Percentiles rank a stretch among this genome's conserved stretches.
phyloP scores from a whole-genome alignment of 2,329 filamentous ascomycete species.

The Aspergillus sp. region DNA sequence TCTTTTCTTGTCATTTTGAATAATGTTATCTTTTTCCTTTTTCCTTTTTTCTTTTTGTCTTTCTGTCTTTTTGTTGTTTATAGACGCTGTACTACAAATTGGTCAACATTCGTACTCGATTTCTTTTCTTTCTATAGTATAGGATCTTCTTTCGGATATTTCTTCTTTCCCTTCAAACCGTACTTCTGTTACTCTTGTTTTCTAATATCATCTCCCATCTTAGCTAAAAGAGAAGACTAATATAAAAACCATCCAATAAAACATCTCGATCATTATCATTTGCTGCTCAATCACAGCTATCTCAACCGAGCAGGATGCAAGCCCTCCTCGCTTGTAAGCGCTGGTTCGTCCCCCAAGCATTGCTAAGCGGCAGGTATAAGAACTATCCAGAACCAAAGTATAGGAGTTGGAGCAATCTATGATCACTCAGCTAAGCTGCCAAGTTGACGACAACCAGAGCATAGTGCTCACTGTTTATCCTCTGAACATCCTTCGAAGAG shows the following conservation, averaged over 20 bases:
- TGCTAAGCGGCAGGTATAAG: no score
- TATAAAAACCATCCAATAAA: not conserved
- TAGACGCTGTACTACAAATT: not conserved
- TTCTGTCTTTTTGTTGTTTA: not conserved
- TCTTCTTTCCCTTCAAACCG: not conserved
- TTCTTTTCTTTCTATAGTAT: not conserved
- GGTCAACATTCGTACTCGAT: not conserved
- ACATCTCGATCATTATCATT: not conserved
- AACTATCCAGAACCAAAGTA: no score
- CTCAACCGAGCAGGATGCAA: no score
- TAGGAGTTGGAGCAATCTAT: no score
- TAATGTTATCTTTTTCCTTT: not conserved
- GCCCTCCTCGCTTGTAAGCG: no score
- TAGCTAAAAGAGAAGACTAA: not conserved
- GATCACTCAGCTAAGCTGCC: no score
- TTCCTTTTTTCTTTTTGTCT: no score
- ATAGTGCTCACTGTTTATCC: no score
- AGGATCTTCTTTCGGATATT: not conserved
- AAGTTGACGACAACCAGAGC: no score
- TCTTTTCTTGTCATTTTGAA: not conserved
- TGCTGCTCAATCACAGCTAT: not conserved
- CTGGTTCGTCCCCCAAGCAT: no score
- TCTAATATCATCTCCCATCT: not conserved
- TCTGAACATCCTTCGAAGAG: no score
- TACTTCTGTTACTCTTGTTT: not conserved